A percentile compares a stretch with the other conserved stretches of the same genome.
Evolutionary conservation across 495 filamentous ascomycete species (phyloP).

Genomic region (Podospora sp.): DNA sequence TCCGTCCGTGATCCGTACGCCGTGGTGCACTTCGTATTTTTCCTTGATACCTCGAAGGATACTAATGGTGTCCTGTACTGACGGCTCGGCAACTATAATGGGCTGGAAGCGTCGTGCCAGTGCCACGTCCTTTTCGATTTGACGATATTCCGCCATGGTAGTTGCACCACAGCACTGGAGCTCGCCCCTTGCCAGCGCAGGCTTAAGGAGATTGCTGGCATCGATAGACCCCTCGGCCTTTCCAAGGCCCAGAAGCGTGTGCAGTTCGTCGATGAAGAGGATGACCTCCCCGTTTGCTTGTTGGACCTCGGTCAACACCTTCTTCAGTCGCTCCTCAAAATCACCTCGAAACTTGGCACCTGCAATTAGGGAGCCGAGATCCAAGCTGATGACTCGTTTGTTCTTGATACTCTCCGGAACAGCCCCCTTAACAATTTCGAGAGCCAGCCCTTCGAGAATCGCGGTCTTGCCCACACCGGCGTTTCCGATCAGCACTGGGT

Average conservation of each 20-base stretch:
- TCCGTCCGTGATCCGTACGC: slow-evolving; percentile 89
- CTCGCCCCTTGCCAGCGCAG: slow-evolving; percentile 87
- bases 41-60: slow-evolving; percentile 97
- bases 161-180: slow-evolving; percentile 95
- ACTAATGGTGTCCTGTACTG: slow-evolving; percentile 88
- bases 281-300: slow-evolving; percentile 88
- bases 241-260: slow-evolving; percentile 86
- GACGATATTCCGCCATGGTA: slow-evolving; percentile 85
- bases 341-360: slow-evolving; percentile 95
- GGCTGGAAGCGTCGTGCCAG: slow-evolving; percentile 92
- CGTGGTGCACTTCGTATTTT: slow-evolving; percentile 94
- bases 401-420: slow-evolving; percentile 97
- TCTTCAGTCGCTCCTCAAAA: slow-evolving; percentile 92
- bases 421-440: slow-evolving; percentile 87
- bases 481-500: slow-evolving; percentile 88
- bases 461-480: slow-evolving; percentile 97
- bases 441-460: slow-evolving; percentile 87
- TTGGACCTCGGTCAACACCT: slow-evolving; percentile 86
- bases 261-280: slow-evolving; percentile 93
- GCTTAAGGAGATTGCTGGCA: slow-evolving; percentile 93
- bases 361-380: slow-evolving; percentile 89
- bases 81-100: slow-evolving; percentile 85
- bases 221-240: slow-evolving; percentile 97
- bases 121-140: slow-evolving; percentile 95
- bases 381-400: slow-evolving; percentile 83